Evolutionary conservation across 345 rosid genomes (phyloP).

Genomic region (Sonneratia alba): DNA sequence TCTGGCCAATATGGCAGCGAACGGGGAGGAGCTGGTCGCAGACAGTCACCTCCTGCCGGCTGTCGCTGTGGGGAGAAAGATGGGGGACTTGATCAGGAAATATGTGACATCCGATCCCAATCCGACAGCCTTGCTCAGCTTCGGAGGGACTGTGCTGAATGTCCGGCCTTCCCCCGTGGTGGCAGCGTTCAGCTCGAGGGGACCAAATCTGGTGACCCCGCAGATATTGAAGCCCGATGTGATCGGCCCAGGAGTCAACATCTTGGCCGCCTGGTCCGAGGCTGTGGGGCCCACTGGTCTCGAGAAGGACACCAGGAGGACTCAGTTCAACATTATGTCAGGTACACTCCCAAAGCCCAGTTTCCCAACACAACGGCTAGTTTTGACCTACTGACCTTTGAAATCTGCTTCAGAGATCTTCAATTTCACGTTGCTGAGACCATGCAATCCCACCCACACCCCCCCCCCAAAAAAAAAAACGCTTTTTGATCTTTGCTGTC

Average conservation of each 20-base stretch:
- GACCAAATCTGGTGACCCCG: constrained; percentile 67
- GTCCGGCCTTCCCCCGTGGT: constrained; percentile 74
- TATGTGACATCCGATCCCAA: constrained; percentile 31
- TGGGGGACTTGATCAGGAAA: constrained; percentile 46
- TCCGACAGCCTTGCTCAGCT: constrained; percentile 47
- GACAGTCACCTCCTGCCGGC: constrained; percentile 80
- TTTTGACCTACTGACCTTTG: no score
- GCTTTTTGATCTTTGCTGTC: no score
- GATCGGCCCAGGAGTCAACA: constrained; percentile 85
- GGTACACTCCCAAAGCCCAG: constrained; percentile 25
- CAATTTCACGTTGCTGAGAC: no score
- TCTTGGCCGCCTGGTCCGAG: constrained; percentile 76
- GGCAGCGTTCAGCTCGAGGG: constrained; percentile 85
- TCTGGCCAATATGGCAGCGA: constrained; percentile 49
- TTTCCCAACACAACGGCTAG: no score
- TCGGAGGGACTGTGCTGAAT: constrained; percentile 60
- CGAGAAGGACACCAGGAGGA: constrained; percentile 50
- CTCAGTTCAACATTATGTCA: constrained; percentile 68
- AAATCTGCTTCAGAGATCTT: no score
- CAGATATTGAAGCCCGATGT: constrained; percentile 82
- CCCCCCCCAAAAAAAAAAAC: no score
- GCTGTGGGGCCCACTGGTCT: constrained; percentile 66
- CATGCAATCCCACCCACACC: no score
- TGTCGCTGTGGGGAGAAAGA: constrained; percentile 53
- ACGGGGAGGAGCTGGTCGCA: constrained; percentile 73